Percentiles rank a stretch among this genome's conserved stretches.
phyloP scores from a whole-genome alignment of 257 asterid genomes.

The Solanum okadae region DNA sequence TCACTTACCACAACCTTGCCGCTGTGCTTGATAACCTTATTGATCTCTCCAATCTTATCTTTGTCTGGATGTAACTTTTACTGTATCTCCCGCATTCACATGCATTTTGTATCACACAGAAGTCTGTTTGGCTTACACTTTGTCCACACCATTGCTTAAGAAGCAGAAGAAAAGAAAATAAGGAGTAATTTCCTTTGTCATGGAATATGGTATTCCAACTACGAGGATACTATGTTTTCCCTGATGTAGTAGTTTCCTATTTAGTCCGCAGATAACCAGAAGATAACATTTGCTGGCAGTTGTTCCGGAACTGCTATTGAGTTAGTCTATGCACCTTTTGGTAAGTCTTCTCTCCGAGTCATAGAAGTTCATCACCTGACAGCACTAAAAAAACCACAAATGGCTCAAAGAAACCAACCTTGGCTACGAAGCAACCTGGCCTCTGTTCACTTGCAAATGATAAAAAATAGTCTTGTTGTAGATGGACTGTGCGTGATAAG shows the following conservation, averaged over 20 bases:
- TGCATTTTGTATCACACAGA: conserved; percentile 74
- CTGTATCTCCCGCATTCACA: conserved; percentile 75
- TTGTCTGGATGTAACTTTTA: conserved; percentile 85
- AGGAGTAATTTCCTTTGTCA: background rate
- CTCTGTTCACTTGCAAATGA: background rate
- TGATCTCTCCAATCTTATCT: conserved; percentile 72
- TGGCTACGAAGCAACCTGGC: background rate
- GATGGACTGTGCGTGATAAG: background rate
- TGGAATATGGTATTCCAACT: background rate
- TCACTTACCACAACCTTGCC: conserved; percentile 57
- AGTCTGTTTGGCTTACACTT: conserved; percentile 91
- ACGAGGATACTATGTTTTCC: background rate
- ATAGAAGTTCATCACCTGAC: background rate
- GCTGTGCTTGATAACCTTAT: conserved; percentile 56
- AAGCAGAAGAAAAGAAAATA: conserved; percentile 18
- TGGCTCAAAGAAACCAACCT: background rate
- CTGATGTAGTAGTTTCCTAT: background rate
- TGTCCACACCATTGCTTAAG: conserved; percentile 81
- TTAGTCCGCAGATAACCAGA: background rate
- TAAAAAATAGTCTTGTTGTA: background rate
- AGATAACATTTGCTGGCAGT: background rate
- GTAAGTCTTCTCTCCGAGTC: background rate
- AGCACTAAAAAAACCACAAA: background rate
- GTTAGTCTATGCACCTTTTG: background rate
- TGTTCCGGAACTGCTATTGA: background rate